Percentiles rank a stretch among this genome's conserved stretches.
Evolutionary conservation across 108 stramenopile species (phyloP).

Genomic region (Cyclotella choctawhatcheeana): DNA sequence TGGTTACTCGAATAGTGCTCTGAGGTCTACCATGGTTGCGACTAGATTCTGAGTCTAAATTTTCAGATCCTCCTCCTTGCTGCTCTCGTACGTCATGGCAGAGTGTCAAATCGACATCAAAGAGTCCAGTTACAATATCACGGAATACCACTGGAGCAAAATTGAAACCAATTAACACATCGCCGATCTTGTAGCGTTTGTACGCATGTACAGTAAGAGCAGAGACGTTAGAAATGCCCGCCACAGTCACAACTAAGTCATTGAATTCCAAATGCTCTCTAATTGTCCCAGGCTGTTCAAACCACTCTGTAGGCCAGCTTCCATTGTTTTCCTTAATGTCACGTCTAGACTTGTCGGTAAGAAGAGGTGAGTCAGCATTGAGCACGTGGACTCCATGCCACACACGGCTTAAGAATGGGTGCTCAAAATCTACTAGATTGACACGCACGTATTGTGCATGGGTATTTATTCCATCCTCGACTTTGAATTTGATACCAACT

Average conservation of each 20-base stretch:
- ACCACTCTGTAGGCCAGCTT: slow-evolving; percentile 38
- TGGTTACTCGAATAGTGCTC: not conserved
- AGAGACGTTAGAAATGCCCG: slow-evolving; percentile 32
- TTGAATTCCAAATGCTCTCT: slow-evolving; percentile 32
- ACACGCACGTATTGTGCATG: slow-evolving; percentile 39
- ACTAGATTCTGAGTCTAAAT: not conserved
- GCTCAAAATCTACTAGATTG: slow-evolving; percentile 25
- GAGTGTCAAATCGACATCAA: slow-evolving; percentile 31
- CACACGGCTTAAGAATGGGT: slow-evolving; percentile 45
- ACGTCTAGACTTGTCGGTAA: slow-evolving; percentile 27
- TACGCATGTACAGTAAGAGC: slow-evolving; percentile 25
- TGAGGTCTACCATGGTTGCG: not conserved
- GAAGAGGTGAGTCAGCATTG: slow-evolving; percentile 34
- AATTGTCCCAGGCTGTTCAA: slow-evolving; percentile 25
- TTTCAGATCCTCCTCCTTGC: slow-evolving; percentile 30
- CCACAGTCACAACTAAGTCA: slow-evolving; percentile 27
- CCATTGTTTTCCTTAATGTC: slow-evolving; percentile 24
- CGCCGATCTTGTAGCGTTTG: slow-evolving; percentile 16
- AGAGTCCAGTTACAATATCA: slow-evolving; percentile 10
- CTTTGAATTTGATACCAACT: slow-evolving; percentile 54
- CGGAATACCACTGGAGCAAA: slow-evolving; percentile 42
- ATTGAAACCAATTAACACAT: slow-evolving; percentile 45
- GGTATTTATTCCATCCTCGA: slow-evolving; percentile 14
- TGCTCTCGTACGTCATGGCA: slow-evolving; percentile 46
- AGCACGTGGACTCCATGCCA: slow-evolving; percentile 47